These are phyloP conservation scores for Peronosclerospora sorghi DNA, from an alignment of 352 stramenopile genomes.

Conservation along the genomic window DNA sequence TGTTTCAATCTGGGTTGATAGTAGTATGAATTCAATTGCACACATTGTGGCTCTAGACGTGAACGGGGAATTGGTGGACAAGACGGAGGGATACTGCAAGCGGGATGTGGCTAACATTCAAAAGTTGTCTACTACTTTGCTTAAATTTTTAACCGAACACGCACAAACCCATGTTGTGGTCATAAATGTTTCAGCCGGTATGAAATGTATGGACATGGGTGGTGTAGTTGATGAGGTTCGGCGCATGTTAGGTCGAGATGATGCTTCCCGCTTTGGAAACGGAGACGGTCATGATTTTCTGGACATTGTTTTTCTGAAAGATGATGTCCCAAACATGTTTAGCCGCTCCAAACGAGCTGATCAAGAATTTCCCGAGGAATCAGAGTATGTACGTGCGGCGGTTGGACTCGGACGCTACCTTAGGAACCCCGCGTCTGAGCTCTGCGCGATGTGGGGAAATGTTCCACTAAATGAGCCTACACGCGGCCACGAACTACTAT, in stretches of 20 bases:
- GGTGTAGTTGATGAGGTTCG: constrained; percentile 77
- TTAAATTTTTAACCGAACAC: constrained; percentile 79
- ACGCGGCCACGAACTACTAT: constrained; percentile 70
- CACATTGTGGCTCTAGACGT: constrained; percentile 79
- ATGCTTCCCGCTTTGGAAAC: constrained; percentile 61
- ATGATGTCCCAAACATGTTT: constrained; percentile 84
- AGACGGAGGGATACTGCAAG: constrained; percentile 77
- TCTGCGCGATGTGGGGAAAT: constrained; percentile 82
- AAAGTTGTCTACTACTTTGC: constrained; percentile 61
- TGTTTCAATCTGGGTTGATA: constrained; percentile 83
- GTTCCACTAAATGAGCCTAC: constrained; percentile 66
- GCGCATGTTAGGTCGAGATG: constrained; percentile 56
- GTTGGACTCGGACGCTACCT: constrained; percentile 74
- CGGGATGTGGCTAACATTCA: constrained; percentile 63
- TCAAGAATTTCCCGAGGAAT: constrained; percentile 77
- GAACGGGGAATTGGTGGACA: constrained; percentile 80
- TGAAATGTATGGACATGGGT: constrained; percentile 87
- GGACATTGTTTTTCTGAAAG: constrained; percentile 82
- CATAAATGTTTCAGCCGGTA: constrained; percentile 82
- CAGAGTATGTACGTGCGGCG: constrained; percentile 60
- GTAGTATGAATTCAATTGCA: constrained; percentile 61
- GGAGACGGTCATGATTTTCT: constrained; percentile 75
- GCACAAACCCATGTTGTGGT: constrained; percentile 73
- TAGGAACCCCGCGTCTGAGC: constrained; percentile 74
- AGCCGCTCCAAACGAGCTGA: constrained; percentile 77